These are phyloP conservation scores for Nowakowskiella sp. DNA, from an alignment of 192 early-diverging fungal species.

Conservation along the genomic window DNA sequence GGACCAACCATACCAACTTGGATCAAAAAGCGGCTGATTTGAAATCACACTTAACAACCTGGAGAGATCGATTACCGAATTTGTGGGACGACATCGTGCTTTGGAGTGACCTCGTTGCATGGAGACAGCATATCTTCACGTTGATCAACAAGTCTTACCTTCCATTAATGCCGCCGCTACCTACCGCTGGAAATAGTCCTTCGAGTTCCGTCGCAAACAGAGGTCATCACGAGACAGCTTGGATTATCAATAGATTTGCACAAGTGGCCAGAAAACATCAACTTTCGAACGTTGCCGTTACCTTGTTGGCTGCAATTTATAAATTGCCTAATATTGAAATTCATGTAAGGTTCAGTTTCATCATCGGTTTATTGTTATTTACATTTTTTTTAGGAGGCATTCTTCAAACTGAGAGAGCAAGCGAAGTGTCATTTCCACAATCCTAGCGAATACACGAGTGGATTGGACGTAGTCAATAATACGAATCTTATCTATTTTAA, in stretches of 20 bases:
- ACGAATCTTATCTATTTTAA: constrained; percentile 97
- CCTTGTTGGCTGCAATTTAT: constrained; percentile 87
- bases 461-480: constrained; percentile 97
- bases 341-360: constrained; percentile 79
- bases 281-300: constrained; percentile 89
- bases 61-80: constrained; percentile 96
- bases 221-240: constrained; percentile 98
- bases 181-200: constrained; percentile 23
- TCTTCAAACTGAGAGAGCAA: constrained; percentile 87
- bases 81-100: constrained; percentile 95
- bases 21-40: constrained; percentile 81
- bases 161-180: constrained; percentile 59
- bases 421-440: constrained; percentile 96
- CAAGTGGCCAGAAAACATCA: constrained; percentile 92
- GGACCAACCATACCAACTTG: constrained; percentile 74
- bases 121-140: constrained; percentile 95
- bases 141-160: constrained; percentile 94
- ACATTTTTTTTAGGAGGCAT: not conserved
- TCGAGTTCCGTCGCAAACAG: constrained; percentile 87
- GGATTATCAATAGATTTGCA: constrained; percentile 99
- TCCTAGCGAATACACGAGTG: constrained; percentile 77
- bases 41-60: constrained; percentile 83
- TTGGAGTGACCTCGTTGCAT: constrained; percentile 96
- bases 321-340: constrained; percentile 99
- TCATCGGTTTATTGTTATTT: not conserved